A percentile compares a stretch with the other conserved stretches of the same genome.
Conservation (phyloP, 2,329 filamentous ascomycete species). For the Metarhizium sp. region DNA sequence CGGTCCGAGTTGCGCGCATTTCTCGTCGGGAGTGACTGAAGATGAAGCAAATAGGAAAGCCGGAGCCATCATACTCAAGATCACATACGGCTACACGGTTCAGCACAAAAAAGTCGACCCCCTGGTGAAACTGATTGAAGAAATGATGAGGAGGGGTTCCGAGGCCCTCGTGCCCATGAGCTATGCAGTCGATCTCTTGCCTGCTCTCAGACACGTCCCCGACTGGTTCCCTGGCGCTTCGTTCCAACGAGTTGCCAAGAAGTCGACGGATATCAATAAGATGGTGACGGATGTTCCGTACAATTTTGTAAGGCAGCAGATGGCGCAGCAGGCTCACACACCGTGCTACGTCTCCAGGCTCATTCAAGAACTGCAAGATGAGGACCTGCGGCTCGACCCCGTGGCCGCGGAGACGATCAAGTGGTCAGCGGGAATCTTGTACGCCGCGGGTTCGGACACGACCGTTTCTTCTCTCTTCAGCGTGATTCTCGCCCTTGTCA, state of each 20-base stretch:
- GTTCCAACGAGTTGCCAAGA: constrained; percentile 19
- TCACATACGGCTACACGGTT: constrained; percentile 22
- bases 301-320: constrained; percentile 17
- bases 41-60: neutral
- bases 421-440: neutral
- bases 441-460: constrained; percentile 8
- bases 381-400: neutral
- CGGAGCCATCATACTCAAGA: neutral
- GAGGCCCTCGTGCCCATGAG: constrained; percentile 16
- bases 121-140: constrained; percentile 19
- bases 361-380: neutral
- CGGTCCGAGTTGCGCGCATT: too few relatives aligned
- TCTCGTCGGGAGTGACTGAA: too few relatives aligned
- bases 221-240: constrained; percentile 17
- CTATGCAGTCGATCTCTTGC: constrained; percentile 23
- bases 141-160: constrained; percentile 19
- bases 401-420: constrained; percentile 1
- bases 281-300: constrained; percentile 17
- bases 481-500: constrained; percentile 37
- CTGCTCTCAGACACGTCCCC: constrained; percentile 19
- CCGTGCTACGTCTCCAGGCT: constrained; percentile 18
- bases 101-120: constrained; percentile 18
- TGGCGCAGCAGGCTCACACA: constrained; percentile 9
- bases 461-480: neutral
- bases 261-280: constrained; percentile 15